Conservation (phyloP, 257 asterid genomes). For the Jaltomata sinuosa region DNA sequence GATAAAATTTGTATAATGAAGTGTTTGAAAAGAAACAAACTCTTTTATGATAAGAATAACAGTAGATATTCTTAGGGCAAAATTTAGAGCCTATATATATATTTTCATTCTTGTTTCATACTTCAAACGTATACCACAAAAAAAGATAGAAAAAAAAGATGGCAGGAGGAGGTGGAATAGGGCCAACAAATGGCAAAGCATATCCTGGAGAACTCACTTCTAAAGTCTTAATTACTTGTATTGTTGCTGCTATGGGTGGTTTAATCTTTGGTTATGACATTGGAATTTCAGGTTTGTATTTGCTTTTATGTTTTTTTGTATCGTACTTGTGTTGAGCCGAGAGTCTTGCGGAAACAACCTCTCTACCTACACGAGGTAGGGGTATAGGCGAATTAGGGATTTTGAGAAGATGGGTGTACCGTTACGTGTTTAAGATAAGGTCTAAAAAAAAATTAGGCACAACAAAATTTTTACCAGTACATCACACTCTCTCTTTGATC, state of each 20-base stretch:
- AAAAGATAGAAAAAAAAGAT: neutral
- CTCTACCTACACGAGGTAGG: too few relatives aligned
- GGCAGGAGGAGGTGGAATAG: neutral
- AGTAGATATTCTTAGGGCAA: neutral
- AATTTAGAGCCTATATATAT: neutral
- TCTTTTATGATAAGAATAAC: neutral
- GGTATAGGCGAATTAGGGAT: too few relatives aligned
- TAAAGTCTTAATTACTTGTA: conserved; percentile 50
- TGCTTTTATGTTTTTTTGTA: too few relatives aligned
- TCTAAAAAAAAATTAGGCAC: too few relatives aligned
- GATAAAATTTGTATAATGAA: neutral
- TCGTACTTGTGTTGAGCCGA: too few relatives aligned
- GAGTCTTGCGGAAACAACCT: too few relatives aligned
- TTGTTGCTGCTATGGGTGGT: conserved; percentile 89
- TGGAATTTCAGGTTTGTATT: conserved; percentile 64
- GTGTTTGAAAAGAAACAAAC: neutral
- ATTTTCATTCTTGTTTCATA: neutral
- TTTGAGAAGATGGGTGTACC: too few relatives aligned
- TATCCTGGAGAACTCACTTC: conserved; percentile 45
- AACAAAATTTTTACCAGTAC: too few relatives aligned
- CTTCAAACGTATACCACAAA: neutral
- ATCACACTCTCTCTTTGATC: too few relatives aligned
- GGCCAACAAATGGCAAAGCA: neutral
- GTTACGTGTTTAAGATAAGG: too few relatives aligned
- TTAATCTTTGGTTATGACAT: conserved; percentile 81